Conservation (phyloP, 148 eudicot genomes). For the Chenopodium album region DNA sequence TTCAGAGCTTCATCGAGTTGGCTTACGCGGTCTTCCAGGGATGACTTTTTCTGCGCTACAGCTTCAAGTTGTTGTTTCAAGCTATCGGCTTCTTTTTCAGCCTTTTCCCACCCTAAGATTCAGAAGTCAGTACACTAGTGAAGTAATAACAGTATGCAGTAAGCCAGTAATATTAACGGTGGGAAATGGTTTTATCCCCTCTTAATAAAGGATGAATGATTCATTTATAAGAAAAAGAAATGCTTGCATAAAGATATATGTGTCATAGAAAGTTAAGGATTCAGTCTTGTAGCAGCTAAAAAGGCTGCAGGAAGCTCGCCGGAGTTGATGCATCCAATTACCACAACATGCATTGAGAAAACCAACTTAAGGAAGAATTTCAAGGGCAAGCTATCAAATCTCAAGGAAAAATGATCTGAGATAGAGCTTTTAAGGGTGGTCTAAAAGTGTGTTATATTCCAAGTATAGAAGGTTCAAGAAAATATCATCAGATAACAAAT, state of each 20-base stretch:
- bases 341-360: not conserved
- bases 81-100: conserved; percentile 61
- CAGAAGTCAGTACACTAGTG: not conserved
- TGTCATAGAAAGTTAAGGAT: not conserved
- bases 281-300: not conserved
- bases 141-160: not conserved
- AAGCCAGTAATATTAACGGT: not conserved
- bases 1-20: conserved; percentile 90
- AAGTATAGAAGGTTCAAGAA: not conserved
- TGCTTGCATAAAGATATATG: not conserved
- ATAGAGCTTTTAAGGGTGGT: not conserved
- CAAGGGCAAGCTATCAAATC: not conserved
- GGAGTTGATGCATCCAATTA: not conserved
- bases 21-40: conserved; percentile 61
- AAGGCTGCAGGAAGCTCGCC: not conserved
- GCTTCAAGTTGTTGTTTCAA: conserved; percentile 69
- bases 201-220: not conserved
- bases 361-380: not conserved
- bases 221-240: not conserved
- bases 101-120: conserved; percentile 85
- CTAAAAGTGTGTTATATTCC: not conserved
- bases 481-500: not conserved
- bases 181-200: not conserved
- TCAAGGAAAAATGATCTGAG: not conserved
- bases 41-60: conserved; percentile 48